Conservation (phyloP, 2,329 filamentous ascomycete species). For the Didymosphaeria variabile region DNA sequence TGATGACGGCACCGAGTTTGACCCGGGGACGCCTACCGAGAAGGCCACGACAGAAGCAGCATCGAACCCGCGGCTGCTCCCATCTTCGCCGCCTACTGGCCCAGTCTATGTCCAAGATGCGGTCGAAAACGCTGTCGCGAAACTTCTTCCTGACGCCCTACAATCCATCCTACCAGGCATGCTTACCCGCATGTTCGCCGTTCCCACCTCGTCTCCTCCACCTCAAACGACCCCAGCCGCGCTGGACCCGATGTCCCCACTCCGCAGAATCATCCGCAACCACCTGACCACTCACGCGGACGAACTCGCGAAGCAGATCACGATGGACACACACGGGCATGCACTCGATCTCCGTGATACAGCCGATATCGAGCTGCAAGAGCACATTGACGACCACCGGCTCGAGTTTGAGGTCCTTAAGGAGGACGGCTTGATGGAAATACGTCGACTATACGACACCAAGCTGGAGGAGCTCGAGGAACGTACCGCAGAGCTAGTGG, state of each 20-base stretch:
- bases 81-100: background rate
- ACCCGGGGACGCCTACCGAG: background rate
- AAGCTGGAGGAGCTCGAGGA: slow-evolving; percentile 1
- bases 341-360: background rate
- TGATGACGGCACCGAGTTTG: background rate
- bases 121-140: background rate
- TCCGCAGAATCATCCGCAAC: background rate
- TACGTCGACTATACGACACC: background rate
- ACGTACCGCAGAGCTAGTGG: background rate
- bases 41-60: slow-evolving; percentile 1
- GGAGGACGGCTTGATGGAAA: background rate
- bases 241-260: background rate
- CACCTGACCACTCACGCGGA: background rate
- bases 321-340: background rate
- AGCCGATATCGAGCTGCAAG: background rate
- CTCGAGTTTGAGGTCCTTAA: background rate
- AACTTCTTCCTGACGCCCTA: background rate
- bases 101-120: background rate
- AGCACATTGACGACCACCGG: slow-evolving; percentile 2
- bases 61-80: background rate
- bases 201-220: background rate
- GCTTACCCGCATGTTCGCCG: background rate
- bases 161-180: background rate
- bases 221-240: background rate
- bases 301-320: background rate